Percentiles rank a stretch among this genome's conserved stretches.
Conservation (phyloP, 192 early-diverging fungal genomes). For the Chytriomyces sp. region DNA sequence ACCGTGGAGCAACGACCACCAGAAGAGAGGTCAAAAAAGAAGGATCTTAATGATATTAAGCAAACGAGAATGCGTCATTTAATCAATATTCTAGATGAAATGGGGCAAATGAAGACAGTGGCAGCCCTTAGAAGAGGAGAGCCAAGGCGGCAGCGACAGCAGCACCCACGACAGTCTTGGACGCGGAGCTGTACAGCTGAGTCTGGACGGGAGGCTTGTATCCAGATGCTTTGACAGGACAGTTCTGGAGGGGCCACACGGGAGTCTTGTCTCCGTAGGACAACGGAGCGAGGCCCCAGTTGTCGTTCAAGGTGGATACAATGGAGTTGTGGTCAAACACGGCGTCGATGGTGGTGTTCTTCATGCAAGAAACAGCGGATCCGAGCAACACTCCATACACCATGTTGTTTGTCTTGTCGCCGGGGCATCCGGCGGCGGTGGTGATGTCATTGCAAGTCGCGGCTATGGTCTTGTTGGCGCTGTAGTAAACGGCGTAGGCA, state of each 20-base stretch:
- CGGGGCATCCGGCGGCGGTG: no score
- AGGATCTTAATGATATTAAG: no score
- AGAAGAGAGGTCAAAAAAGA: no score
- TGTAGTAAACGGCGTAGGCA: neutral
- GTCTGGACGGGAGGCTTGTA: neutral
- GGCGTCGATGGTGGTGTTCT: neutral
- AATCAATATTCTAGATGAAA: no score
- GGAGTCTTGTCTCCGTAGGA: neutral
- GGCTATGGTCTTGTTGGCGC: neutral
- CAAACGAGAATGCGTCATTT: no score
- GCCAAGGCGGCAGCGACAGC: constrained; percentile 3
- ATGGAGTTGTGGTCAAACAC: constrained; percentile 21
- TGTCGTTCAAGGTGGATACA: constrained; percentile 13
- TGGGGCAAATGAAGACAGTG: no score
- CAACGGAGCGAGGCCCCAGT: constrained; percentile 7
- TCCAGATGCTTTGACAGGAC: neutral
- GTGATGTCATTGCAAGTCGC: constrained; percentile 7
- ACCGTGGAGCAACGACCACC: no score
- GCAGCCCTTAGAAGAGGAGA: no score
- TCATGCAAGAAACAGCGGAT: no score
- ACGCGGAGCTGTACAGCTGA: neutral
- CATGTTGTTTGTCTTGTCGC: constrained; percentile 17
- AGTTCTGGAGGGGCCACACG: constrained; percentile 12
- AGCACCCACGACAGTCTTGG: neutral
- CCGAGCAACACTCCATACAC: constrained; percentile 16